phyloP scores from a whole-genome alignment of 306 rosid genomes.

The Casuarina cunninghamiana region DNA sequence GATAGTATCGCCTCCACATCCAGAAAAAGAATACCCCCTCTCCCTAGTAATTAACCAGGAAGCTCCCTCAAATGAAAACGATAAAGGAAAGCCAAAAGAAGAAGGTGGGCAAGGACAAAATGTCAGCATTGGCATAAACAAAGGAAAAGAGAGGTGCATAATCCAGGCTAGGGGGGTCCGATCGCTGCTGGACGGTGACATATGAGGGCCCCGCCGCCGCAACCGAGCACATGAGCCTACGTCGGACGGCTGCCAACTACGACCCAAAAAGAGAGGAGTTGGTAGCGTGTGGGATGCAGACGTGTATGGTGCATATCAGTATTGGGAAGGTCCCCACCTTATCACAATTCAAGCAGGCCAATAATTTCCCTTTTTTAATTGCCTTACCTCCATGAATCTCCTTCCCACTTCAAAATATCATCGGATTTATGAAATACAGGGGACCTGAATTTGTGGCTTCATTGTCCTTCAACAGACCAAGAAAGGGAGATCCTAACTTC shows the following conservation, averaged over 20 bases:
- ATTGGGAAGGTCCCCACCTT: background rate
- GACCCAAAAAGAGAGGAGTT: constrained; percentile 47
- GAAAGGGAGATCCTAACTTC: constrained; percentile 3
- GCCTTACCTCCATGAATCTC: background rate
- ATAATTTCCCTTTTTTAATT: background rate
- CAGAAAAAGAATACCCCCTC: too few species aligned
- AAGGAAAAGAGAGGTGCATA: background rate
- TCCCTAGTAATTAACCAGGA: too few species aligned
- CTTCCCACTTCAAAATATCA: background rate
- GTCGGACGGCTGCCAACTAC: constrained; percentile 80
- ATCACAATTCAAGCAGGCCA: background rate
- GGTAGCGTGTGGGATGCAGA: constrained; percentile 46
- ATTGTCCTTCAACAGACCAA: background rate
- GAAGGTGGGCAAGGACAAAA: background rate
- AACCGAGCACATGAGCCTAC: constrained; percentile 66
- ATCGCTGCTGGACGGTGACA: constrained; percentile 23
- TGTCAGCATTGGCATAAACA: background rate
- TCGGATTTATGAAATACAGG: background rate
- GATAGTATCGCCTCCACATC: too few species aligned
- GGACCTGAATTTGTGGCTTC: background rate
- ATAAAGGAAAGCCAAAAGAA: background rate
- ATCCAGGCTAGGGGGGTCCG: constrained; percentile 34
- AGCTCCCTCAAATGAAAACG: too few species aligned
- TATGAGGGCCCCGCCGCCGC: constrained; percentile 58
- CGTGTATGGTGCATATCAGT: background rate